Evolutionary conservation across 2,329 filamentous ascomycete genomes (phyloP), one percentile per base, ranked within the genome.

Genomic region (Lachnellula subtilissima): DNA sequence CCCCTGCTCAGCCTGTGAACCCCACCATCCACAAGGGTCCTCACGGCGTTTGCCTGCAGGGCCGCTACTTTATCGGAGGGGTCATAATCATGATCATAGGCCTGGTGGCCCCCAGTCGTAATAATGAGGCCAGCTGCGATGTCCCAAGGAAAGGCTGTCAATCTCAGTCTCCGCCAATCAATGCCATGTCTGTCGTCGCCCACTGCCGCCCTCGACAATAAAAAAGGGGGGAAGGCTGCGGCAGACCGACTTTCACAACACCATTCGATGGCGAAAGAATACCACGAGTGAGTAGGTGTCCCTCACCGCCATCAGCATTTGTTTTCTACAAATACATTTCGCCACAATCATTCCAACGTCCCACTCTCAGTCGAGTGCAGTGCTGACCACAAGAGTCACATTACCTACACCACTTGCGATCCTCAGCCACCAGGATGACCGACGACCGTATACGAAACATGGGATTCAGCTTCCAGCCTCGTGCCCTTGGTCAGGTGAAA

Each of bases 401-500:
- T 35, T 19, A 25, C 46, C 25, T 17, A 25, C 46, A 50, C 28
- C 28, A 45, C 11, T 22, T 17, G 42, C 42, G 22, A 40, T 35
- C 36, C 51, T 23, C 28, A 48, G 45, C 43, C 25, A 48, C 43
- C 19, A 36, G 42, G 12, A 12, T 39, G 4, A 36, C 46, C 28
- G 28, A 12, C 32, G 4, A 36, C 46, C 28, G 28, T 14, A 28
- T 55, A 42, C 49, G 37, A 51, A 22, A 43, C 37, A 25, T 17
- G n/a, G 48, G 48, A 40, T 39, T 55, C 48, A 48, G 42, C 28
- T 28, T 35, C 11, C 25, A 25, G 36, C 49, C 49, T 42, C 37
- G 49, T 51, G 49, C 49, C 15, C 45, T 8, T 14, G 12, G 49
- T 51, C 49, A 51, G 49, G 49, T 51, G 49, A 43, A 51, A 51